Conservation (phyloP, 2,329 filamentous ascomycete species). For the Alternaria arborescens region DNA sequence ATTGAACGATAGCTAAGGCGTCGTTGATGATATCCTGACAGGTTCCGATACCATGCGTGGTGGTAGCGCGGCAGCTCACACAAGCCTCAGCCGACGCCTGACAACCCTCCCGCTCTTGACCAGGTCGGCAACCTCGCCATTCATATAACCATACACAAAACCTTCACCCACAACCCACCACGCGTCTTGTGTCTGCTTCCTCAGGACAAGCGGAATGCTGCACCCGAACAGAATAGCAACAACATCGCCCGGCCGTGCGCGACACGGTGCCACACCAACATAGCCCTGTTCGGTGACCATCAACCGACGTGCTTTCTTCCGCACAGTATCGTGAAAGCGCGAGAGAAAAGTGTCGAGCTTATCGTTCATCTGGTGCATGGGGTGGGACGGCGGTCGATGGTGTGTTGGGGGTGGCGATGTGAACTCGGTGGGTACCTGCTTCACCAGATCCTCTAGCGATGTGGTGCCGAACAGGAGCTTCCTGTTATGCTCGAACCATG, state of each 20-base stretch:
- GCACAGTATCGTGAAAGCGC: conserved; percentile 41
- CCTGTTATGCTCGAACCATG: conserved; percentile 39
- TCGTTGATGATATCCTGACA: too few species aligned
- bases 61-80: conserved; percentile 8
- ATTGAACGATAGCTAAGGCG: too few species aligned
- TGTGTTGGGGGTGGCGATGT: conserved; percentile 16
- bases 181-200: conserved; percentile 22
- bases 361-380: conserved; percentile 26
- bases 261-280: conserved; percentile 39
- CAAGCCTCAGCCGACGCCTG: conserved; percentile 20
- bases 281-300: conserved; percentile 35
- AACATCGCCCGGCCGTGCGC: conserved; percentile 37
- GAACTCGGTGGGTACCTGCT: conserved; percentile 8
- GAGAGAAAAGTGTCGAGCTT: conserved; percentile 36
- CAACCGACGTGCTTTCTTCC: conserved; percentile 42
- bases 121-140: conserved; percentile 31
- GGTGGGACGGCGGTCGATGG: conserved; percentile 26
- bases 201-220: conserved; percentile 47
- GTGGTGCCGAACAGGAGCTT: conserved; percentile 24
- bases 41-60: too few species aligned
- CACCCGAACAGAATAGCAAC: conserved; percentile 47
- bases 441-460: conserved; percentile 28
- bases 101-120: conserved; percentile 22
- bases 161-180: conserved; percentile 43
- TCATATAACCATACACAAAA: conserved; percentile 42